Base-by-base conservation (phyloP, 2,329 filamentous ascomycete genomes). In the Corinectria fuckeliana region DNA sequence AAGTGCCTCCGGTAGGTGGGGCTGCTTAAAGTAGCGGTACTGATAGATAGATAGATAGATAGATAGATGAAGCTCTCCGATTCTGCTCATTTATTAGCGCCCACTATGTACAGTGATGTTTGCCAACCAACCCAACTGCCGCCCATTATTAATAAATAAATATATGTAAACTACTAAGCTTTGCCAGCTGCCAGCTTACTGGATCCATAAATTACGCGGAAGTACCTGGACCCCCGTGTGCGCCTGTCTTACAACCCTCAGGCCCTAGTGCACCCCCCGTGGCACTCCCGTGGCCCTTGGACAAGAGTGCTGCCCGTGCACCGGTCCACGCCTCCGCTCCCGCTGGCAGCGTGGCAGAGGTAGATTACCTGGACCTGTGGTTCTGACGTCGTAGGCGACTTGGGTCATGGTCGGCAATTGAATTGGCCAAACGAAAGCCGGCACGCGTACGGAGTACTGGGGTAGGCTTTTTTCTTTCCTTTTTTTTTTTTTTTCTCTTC, bases 401-500 rank as follows among this genome's bases (percentile, higher is more conserved):
- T 16, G 56, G 50, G 32, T 28, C 36, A 26, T 41, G 13, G 38
- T 32, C 45, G 50, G 50, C 56, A 54, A 59, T 59, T 59, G 56
- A 54, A 59, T 59, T 59, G 56, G 45, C 56, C 56, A 59, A 50
- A 50, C 50, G 49, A 36, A 36, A 36, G 32, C n/a, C 32, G 6
- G 32, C 32, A 9, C 7, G 32, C 32, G 32, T n/a, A 9, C 9
- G 18, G 23, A 38, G 32, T n/a, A 9, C 9, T 28, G 23, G 45
- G 21, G 28, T n/a, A 8, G 18, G 38, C 18, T 28, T 9, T 32
- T 41, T 26, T 14, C 5, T 25, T 28, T 28, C 18, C 13, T 36
- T 23, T 21, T 14, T 38, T 45, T 50, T 44, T 44, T 50, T 50
- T 44, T 47, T n/a, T 50, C 26, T 28, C n/a, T 14, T 4, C 21